phyloP scores from a whole-genome alignment of 2,329 filamentous ascomycete genomes.

The Dothideomycetes sp. region DNA sequence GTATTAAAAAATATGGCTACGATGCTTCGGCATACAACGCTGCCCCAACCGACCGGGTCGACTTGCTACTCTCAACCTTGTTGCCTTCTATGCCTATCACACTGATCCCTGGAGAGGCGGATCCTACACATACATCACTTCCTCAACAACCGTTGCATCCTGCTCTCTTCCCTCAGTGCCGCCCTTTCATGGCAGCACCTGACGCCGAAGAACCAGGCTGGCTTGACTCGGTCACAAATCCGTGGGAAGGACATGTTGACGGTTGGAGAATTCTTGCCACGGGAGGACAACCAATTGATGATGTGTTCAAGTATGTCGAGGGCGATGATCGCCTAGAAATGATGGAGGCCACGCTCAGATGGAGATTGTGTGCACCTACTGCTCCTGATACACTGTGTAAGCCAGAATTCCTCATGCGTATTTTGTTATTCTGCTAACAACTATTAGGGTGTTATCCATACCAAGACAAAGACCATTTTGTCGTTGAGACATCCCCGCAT shows the following conservation, averaged over 20 bases:
- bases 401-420: conserved; percentile 26
- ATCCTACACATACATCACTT: conserved; percentile 81
- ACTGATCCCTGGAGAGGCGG: conserved; percentile 70
- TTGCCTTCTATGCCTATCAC: conserved; percentile 84
- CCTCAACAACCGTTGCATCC: conserved; percentile 90
- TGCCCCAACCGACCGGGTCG: conserved; percentile 71
- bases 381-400: conserved; percentile 91
- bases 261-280: conserved; percentile 83
- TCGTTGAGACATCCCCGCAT: conserved; percentile 77
- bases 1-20: conserved; percentile 86
- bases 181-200: conserved; percentile 50
- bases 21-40: conserved; percentile 83
- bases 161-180: conserved; percentile 75
- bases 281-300: conserved; percentile 86
- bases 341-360: conserved; percentile 91
- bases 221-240: conserved; percentile 87
- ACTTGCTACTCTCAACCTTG: conserved; percentile 70
- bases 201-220: conserved; percentile 47
- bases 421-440: conserved; percentile 10
- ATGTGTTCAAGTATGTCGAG: conserved; percentile 84
- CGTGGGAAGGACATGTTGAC: conserved; percentile 82
- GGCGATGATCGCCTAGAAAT: conserved; percentile 69
- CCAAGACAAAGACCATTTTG: conserved; percentile 85
- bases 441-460: conserved; percentile 83
- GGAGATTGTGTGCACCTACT: conserved; percentile 85